These are phyloP conservation scores for Nemania sp. DNA, from an alignment of 2,329 filamentous ascomycete genomes.

Conservation along the genomic window DNA sequence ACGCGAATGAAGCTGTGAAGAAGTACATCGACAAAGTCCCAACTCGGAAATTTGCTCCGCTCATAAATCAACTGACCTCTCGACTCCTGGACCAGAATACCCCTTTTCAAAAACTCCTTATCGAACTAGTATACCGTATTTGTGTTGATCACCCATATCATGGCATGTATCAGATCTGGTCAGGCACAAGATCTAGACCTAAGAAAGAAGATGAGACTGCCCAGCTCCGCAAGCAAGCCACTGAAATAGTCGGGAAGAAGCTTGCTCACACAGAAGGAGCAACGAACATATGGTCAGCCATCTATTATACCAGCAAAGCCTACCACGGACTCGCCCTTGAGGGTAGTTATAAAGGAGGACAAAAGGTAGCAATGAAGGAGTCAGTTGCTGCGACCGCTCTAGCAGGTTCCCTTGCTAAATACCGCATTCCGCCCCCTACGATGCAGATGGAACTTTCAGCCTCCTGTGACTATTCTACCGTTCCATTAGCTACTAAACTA, in stretches of 20 bases:
- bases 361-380: slow-evolving; percentile 70
- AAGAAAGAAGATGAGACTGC: slow-evolving; percentile 80
- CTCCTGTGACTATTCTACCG: slow-evolving; percentile 78
- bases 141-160: slow-evolving; percentile 96
- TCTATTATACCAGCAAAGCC: slow-evolving; percentile 78
- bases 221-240: slow-evolving; percentile 78
- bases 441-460: slow-evolving; percentile 82
- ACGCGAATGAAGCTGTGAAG: slow-evolving; percentile 81
- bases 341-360: slow-evolving; percentile 75
- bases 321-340: slow-evolving; percentile 75
- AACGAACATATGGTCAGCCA: slow-evolving; percentile 73
- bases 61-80: slow-evolving; percentile 98
- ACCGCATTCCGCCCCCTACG: slow-evolving; percentile 86
- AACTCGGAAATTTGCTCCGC: slow-evolving; percentile 88
- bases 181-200: slow-evolving; percentile 76
- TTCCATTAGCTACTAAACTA: slow-evolving; percentile 81
- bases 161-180: slow-evolving; percentile 96
- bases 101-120: slow-evolving; percentile 81
- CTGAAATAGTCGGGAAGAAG: slow-evolving; percentile 73
- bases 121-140: slow-evolving; percentile 81
- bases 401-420: slow-evolving; percentile 70
- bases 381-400: slow-evolving; percentile 73
- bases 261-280: slow-evolving; percentile 66
- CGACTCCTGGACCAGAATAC: slow-evolving; percentile 78
- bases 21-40: slow-evolving; percentile 79